Evolutionary conservation across 2,329 filamentous ascomycete genomes (phyloP).

Genomic region (Onygenales sp.): DNA sequence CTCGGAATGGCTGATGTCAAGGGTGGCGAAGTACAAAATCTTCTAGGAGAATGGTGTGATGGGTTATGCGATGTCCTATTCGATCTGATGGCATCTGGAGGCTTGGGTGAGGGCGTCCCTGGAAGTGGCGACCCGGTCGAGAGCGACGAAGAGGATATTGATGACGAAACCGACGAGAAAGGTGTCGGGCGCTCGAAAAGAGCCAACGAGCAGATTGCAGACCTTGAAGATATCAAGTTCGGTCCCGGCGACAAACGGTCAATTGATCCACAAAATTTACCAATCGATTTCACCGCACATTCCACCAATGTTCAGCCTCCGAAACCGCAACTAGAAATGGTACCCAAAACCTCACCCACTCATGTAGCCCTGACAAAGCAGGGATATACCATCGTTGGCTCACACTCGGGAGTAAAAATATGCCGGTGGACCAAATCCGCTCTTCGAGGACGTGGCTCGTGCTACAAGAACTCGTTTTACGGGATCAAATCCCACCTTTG

Average conservation of each 20-base stretch:
- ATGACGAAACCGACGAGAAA: constrained; percentile 37
- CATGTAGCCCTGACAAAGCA: constrained; percentile 87
- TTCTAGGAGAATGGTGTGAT: constrained; percentile 66
- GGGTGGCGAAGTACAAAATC: constrained; percentile 50
- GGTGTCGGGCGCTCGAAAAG: constrained; percentile 32
- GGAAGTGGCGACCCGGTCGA: constrained; percentile 78
- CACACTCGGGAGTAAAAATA: constrained; percentile 93
- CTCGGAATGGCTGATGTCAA: constrained; percentile 82
- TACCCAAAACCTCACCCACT: constrained; percentile 80
- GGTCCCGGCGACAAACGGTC: constrained; percentile 12
- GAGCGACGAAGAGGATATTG: constrained; percentile 66
- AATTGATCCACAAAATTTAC: constrained; percentile 43
- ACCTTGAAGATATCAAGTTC: constrained; percentile 71
- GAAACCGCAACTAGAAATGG: constrained; percentile 70
- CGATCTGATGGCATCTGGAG: constrained; percentile 43
- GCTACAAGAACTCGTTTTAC: constrained; percentile 97
- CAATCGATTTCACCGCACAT: constrained; percentile 68
- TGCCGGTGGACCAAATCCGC: constrained; percentile 98
- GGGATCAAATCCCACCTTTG: constrained; percentile 93
- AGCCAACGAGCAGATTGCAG: constrained; percentile 48
- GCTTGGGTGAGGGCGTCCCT: constrained; percentile 55
- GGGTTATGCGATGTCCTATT: constrained; percentile 65
- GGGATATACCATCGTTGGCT: constrained; percentile 90
- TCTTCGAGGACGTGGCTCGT: constrained; percentile 82
- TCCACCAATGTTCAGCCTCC: constrained; percentile 27